These are phyloP conservation scores for Gaultheria prostrata DNA, from an alignment of 148 eudicot genomes.

Conservation along the genomic window DNA sequence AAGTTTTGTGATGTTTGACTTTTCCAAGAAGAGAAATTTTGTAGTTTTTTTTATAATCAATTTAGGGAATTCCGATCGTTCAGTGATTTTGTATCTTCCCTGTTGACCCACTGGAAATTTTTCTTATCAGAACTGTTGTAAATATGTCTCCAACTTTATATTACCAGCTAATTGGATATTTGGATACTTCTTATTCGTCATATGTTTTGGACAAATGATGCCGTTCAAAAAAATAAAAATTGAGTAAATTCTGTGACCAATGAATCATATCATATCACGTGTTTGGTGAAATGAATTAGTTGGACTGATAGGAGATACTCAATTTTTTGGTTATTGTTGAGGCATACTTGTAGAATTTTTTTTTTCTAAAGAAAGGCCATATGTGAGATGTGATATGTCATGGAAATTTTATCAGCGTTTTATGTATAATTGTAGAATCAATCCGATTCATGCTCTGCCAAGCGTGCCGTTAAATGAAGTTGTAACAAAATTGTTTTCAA, in stretches of 20 bases:
- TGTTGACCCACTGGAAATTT: not conserved
- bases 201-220: too few relatives aligned
- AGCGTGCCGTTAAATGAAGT: not conserved
- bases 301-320: too few relatives aligned
- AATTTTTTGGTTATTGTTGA: not conserved
- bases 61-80: not conserved
- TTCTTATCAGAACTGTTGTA: too few relatives aligned
- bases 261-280: too few relatives aligned
- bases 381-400: not conserved
- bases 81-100: not conserved
- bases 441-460: not conserved
- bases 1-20: not conserved
- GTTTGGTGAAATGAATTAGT: too few relatives aligned
- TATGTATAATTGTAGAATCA: not conserved
- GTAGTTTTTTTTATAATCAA: not conserved
- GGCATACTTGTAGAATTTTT: not conserved
- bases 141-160: not conserved
- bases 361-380: too few relatives aligned
- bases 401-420: not conserved
- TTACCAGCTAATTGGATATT: not conserved
- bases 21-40: not conserved
- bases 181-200: too few relatives aligned
- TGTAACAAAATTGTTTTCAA: not conserved
- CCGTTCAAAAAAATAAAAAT: too few relatives aligned
- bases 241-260: too few relatives aligned